Conservation (phyloP, 2,329 filamentous ascomycete species). For the Phyllosticta paracitricarpa region DNA sequence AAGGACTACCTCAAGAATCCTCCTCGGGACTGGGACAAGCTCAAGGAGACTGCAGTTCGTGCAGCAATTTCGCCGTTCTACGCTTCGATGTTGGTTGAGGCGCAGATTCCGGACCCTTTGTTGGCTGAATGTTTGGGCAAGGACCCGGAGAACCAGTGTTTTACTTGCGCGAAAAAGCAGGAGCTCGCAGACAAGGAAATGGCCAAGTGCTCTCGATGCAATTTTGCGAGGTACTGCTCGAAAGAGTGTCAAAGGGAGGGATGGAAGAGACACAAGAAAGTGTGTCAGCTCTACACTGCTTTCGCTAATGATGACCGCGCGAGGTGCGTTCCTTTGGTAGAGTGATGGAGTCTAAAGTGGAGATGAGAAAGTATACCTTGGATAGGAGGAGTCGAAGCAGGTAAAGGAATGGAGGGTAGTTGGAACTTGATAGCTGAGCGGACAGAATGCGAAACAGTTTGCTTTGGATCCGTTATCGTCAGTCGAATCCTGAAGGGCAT, state of each 20-base stretch:
- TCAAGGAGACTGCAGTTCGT: slow-evolving; percentile 20
- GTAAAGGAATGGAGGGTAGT: too few species aligned
- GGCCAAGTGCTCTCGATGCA: slow-evolving; percentile 39
- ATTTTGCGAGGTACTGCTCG: slow-evolving; percentile 41
- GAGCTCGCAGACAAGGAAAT: slow-evolving; percentile 21
- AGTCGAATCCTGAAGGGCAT: too few species aligned
- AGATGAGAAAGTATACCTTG: too few species aligned
- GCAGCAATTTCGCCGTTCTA: slow-evolving; percentile 25
- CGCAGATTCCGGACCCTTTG: slow-evolving; percentile 3
- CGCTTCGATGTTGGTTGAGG: slow-evolving; percentile 21
- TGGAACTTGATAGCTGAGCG: too few species aligned
- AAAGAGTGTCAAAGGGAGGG: slow-evolving; percentile 44
- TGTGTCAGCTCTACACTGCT: slow-evolving; percentile 12
- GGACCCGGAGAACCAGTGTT: slow-evolving; percentile 3
- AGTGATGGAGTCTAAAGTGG: too few species aligned
- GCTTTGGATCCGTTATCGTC: too few species aligned
- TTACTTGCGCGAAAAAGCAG: slow-evolving; percentile 13
- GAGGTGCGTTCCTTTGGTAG: too few species aligned
- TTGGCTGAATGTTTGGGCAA: slow-evolving; percentile 11
- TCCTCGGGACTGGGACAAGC: slow-evolving; percentile 14
- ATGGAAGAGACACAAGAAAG: slow-evolving; percentile 41
- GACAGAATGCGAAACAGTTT: too few species aligned
- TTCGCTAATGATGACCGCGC: too few species aligned
- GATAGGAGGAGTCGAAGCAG: too few species aligned
- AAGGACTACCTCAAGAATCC: slow-evolving; percentile 12